A percentile compares a stretch with the other conserved stretches of the same genome.
Evolutionary conservation across 768 basidiomycete species (phyloP).

Genomic region (Mycena belliarum): DNA sequence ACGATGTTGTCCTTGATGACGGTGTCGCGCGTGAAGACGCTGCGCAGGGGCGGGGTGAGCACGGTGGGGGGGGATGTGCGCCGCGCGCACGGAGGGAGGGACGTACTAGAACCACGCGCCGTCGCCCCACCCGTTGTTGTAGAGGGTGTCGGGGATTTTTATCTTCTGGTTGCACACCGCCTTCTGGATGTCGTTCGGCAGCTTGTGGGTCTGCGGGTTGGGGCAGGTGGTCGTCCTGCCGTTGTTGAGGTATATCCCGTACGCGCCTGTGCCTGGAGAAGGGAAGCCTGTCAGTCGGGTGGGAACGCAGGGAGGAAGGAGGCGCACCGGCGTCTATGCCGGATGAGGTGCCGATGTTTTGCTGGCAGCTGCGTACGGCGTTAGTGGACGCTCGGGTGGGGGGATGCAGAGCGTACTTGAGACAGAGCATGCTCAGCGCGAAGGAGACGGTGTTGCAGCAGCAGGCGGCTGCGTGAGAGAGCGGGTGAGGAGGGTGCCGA

Average conservation of each 20-base stretch:
- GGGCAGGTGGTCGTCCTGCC: background rate
- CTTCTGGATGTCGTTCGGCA: constrained; percentile 22
- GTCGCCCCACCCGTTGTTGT: constrained; percentile 15
- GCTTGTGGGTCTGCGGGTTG: background rate
- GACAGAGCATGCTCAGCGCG: constrained; percentile 26
- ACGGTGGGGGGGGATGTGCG: background rate
- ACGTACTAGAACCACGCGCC: constrained; percentile 24
- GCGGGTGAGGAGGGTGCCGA: background rate
- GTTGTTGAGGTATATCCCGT: constrained; percentile 18
- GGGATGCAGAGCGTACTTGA: constrained; percentile 21
- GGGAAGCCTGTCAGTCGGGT: no score
- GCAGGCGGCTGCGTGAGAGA: constrained; percentile 4
- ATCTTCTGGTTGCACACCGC: constrained; percentile 25
- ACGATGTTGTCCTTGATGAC: constrained; percentile 19
- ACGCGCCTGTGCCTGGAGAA: constrained; percentile 17
- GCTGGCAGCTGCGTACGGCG: constrained; percentile 20
- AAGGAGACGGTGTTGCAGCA: constrained; percentile 28
- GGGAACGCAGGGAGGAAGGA: background rate
- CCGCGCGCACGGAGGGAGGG: background rate
- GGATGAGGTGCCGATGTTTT: constrained; percentile 12
- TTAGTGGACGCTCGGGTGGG: background rate
- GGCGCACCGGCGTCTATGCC: constrained; percentile 12
- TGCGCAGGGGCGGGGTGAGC: background rate
- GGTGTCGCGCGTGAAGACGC: constrained; percentile 20
- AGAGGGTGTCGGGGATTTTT: constrained; percentile 22